Conservation (phyloP, 306 rosid genomes). For the Dryas drummondii region DNA sequence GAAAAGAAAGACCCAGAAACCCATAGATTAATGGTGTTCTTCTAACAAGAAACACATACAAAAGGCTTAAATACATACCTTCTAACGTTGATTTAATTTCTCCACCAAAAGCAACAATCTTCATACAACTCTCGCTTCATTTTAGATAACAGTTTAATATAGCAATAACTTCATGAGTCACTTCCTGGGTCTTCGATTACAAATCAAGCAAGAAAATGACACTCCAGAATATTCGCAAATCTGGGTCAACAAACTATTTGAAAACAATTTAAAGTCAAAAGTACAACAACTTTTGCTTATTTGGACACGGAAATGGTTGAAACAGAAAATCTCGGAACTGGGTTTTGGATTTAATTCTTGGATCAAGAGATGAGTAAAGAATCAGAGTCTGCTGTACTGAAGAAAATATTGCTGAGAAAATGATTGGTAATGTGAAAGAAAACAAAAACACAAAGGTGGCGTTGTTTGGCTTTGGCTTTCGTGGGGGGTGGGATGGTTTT, state of each 20-base stretch:
- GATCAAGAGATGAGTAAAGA: not conserved
- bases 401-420: conserved; percentile 4
- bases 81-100: conserved; percentile 36
- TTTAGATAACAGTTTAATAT: conserved; percentile 26
- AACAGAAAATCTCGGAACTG: conserved; percentile 14
- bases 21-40: not conserved
- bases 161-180: conserved; percentile 10
- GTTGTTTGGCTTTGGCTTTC: conserved; percentile 24
- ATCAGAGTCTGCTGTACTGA: not conserved
- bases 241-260: conserved; percentile 28
- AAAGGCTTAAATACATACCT: conserved; percentile 38
- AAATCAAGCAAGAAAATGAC: conserved; percentile 35
- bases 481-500: not conserved
- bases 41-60: not conserved
- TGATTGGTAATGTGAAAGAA: not conserved
- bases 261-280: conserved; percentile 15
- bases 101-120: conserved; percentile 38
- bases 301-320: conserved; percentile 23
- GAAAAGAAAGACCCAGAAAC: conserved; percentile 1
- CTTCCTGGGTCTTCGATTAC: conserved; percentile 9
- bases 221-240: conserved; percentile 29
- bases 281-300: not conserved
- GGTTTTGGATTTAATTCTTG: not conserved
- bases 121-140: conserved; percentile 30
- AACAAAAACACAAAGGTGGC: conserved; percentile 28